Evolutionary conservation across 2,329 filamentous ascomycete species (phyloP), one percentile per base, ranked within the genome.

Genomic region (Sclerotinia glacialis): DNA sequence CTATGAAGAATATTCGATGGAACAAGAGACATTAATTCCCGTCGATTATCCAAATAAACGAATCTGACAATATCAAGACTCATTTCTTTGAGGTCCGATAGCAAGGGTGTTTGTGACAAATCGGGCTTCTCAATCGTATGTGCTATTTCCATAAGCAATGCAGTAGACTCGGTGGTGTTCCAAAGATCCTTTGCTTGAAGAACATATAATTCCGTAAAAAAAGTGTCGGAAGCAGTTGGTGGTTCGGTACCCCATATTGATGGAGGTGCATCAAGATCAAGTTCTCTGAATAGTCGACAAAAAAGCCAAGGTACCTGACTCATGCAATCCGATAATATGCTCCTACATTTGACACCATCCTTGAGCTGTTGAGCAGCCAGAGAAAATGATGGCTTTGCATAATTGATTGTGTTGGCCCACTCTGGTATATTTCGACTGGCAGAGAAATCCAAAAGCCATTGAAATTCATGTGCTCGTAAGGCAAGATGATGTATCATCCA

Each of bases 401-500:
- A 89, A 0, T 86, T 84, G 52, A 92, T 80, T 18, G 81, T 77
- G n/a, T 68, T 55, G 5, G 44, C 62, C 72, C 70, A 62, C 72
- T 79, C 75, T 77, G 74, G 69, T 78, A 87, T 75, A 68, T 79
- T 73, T 73, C 80, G 77, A 73, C 82, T 76, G 69, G 84, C 80
- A 75, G 87, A 70, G 49, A 97, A 82, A 34, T 91, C 85, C 34
- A 96, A 79, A 62, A 97, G 86, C 80, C 91, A 92, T 47, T 89
- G 81, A 2, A 89, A 86, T 73, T 96, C 89, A 69, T 89, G 84
- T 4, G 92, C 90, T 65, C 92, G 87, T n/a, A 98, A 82, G 2
- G 93, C 92, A 64, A 97, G 83, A 70, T 92, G 86, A 75, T 97
- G 94, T 59, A 97, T 86, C 69, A 92, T 84, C 65, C 97, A 85